Base-by-base conservation (phyloP, 2,329 filamentous ascomycete species). In the Gaeumannomyces sp. region DNA sequence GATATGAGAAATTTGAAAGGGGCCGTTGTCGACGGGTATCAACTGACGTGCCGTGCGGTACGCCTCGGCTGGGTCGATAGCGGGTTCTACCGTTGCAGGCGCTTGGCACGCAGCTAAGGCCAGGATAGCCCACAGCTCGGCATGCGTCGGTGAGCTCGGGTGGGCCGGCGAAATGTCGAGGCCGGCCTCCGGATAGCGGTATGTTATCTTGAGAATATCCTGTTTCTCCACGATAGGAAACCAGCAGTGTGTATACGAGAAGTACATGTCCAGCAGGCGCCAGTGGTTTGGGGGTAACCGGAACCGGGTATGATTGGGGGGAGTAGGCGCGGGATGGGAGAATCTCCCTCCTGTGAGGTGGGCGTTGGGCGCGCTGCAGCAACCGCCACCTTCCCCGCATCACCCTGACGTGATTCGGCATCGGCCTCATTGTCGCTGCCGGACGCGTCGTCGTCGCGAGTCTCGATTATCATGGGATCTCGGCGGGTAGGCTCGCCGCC, bases 231-330 rank as follows among this genome's bases (percentile, higher is more conserved):
- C 79, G 31, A 93, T 86, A 0, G 90, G 90, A 31, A 93, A 81
- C 90, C 90, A 93, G 64, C 84, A 86, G 72, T 93, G 89, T 0
- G 88, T 91, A 69, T 91, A 91, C 1, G 89, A 85, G 66, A 91
- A 90, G 72, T 92, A 93, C 5, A 89, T 81, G 68, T 92, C 88
- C 56, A 93, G 76, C 4, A 93, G 79, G 2, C 82, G 79, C 78
- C 80, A 87, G 71, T 81, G 84, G 70, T 85, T 82, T 11, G 38
- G 38, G 16, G 38, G 38, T 16, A 45, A 16, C 38, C 38, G 38
- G 14, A 19, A 45, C 38, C 38, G 38, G 38, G 38, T 7, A 45
- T 19, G 38, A 45, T 45, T 45, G 16, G 16, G 4, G 14, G 38
- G 38, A 19, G 38, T 6, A 45, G 4, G 4, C 38, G 38, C 38